These are phyloP conservation scores for Fistulinella prunicolor DNA, from an alignment of 768 basidiomycete species.

Conservation along the genomic window DNA sequence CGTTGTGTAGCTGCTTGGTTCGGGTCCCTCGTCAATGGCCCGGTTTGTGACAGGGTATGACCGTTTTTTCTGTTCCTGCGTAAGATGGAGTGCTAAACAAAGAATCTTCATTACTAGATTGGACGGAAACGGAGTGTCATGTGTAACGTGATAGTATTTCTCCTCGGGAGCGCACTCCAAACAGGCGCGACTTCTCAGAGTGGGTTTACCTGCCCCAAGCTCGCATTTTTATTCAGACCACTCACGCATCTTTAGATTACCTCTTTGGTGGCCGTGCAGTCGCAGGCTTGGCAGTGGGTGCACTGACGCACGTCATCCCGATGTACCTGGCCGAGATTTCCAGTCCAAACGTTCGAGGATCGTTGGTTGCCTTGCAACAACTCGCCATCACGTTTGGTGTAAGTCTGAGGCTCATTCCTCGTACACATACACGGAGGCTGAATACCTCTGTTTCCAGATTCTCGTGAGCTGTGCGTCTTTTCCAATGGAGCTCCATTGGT, in stretches of 20 bases:
- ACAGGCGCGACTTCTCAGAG: conserved; percentile 28
- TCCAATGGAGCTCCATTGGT: too few species aligned
- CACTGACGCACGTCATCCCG: conserved; percentile 24
- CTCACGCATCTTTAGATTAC: conserved; percentile 19
- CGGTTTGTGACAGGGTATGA: conserved; percentile 30
- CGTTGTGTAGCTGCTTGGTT: conserved; percentile 29
- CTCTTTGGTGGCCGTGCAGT: conserved; percentile 31
- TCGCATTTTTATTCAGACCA: not conserved
- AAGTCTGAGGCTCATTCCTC: conserved; percentile 4
- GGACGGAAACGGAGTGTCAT: conserved; percentile 29
- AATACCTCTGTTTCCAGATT: conserved; percentile 16
- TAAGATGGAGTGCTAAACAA: not conserved
- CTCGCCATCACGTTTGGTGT: conserved; percentile 37
- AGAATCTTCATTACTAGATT: conserved; percentile 13
- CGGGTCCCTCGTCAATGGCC: conserved; percentile 30
- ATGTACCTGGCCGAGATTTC: conserved; percentile 41
- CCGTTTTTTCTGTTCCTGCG: not conserved
- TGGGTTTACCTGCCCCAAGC: not conserved
- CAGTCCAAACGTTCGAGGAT: conserved; percentile 37
- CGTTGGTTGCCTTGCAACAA: conserved; percentile 36
- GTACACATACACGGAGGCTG: not conserved
- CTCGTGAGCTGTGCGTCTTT: conserved; percentile 30
- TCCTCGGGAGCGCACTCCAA: conserved; percentile 31
- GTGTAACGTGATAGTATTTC: conserved; percentile 27
- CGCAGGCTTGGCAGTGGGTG: conserved; percentile 16